phyloP scores from a whole-genome alignment of 768 basidiomycete genomes.

The Astraeus odoratus region DNA sequence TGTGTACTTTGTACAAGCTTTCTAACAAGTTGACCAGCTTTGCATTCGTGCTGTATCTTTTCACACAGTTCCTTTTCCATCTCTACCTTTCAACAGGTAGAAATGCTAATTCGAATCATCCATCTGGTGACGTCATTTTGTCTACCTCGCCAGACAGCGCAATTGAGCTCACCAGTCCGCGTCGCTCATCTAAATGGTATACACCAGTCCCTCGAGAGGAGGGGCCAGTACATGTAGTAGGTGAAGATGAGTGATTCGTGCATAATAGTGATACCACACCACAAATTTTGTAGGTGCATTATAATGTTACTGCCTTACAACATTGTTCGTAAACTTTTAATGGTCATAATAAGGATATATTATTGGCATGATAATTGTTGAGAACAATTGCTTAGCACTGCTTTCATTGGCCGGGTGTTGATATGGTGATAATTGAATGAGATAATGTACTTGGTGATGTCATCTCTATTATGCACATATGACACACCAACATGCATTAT shows the following conservation, averaged over 20 bases:
- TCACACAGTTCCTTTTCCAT: conserved; percentile 63
- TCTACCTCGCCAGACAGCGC: conserved; percentile 20
- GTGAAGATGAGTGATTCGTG: conserved; percentile 52
- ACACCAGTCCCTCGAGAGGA: conserved; percentile 46
- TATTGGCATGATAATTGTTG: too few species aligned
- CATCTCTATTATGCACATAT: too few species aligned
- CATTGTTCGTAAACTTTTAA: too few species aligned
- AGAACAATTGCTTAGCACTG: too few species aligned
- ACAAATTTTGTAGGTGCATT: too few species aligned
- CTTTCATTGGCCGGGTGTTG: too few species aligned
- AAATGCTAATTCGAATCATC: conserved; percentile 33
- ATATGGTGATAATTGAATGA: too few species aligned
- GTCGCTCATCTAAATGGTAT: conserved; percentile 51
- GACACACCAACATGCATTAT: too few species aligned
- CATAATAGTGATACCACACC: too few species aligned
- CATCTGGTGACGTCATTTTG: conserved; percentile 12
- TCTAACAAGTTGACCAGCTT: conserved; percentile 33
- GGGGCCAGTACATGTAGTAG: conserved; percentile 37
- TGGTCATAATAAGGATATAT: too few species aligned
- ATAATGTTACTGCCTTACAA: too few species aligned
- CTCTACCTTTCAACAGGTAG: conserved; percentile 59
- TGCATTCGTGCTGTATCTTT: conserved; percentile 72
- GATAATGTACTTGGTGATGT: too few species aligned
- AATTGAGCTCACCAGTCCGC: conserved; percentile 37
- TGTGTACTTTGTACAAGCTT: neutral